Percentiles rank a stretch among this genome's conserved stretches.
Conservation (phyloP, 2,329 filamentous ascomycete species). For the Penicillium sp. region DNA sequence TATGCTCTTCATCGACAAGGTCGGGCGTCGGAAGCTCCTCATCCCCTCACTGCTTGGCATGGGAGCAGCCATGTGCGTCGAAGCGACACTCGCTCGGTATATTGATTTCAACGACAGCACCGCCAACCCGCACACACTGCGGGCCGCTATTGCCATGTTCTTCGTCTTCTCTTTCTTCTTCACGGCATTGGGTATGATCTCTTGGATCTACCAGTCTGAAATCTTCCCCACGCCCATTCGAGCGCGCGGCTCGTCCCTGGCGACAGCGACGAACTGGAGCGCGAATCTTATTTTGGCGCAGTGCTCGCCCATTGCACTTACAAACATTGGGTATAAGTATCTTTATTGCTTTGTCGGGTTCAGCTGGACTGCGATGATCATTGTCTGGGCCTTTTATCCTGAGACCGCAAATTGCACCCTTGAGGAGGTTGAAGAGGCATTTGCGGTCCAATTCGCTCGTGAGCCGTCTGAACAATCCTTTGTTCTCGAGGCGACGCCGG, state of each 20-base stretch:
- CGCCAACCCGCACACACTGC: constrained; percentile 39
- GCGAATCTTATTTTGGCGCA: constrained; percentile 52
- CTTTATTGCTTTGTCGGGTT: constrained; percentile 53
- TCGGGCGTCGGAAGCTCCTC: constrained; percentile 51
- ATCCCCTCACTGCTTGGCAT: constrained; percentile 49
- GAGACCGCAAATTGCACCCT: constrained; percentile 34
- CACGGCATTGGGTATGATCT: constrained; percentile 47
- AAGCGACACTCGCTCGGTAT: constrained; percentile 43
- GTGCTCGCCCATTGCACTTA: constrained; percentile 49
- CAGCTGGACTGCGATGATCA: constrained; percentile 44
- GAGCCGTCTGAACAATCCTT: constrained; percentile 1
- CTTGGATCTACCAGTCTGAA: constrained; percentile 50
- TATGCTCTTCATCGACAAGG: constrained; percentile 47
- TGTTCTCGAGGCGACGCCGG: background rate
- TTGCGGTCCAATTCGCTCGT: constrained; percentile 6
- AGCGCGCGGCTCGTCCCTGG: constrained; percentile 44
- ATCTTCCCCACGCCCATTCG: constrained; percentile 49
- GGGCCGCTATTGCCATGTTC: constrained; percentile 50
- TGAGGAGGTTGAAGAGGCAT: constrained; percentile 34
- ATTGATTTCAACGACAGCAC: constrained; percentile 30
- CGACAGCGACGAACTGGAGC: constrained; percentile 49
- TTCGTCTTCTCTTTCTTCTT: constrained; percentile 50
- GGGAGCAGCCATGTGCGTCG: constrained; percentile 40
- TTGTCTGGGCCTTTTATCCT: constrained; percentile 37
- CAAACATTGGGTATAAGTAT: constrained; percentile 48